Percentiles rank a stretch among this genome's conserved stretches.
phyloP scores from a whole-genome alignment of 192 early-diverging fungal species.

The Gamsiella multidivaricata region DNA sequence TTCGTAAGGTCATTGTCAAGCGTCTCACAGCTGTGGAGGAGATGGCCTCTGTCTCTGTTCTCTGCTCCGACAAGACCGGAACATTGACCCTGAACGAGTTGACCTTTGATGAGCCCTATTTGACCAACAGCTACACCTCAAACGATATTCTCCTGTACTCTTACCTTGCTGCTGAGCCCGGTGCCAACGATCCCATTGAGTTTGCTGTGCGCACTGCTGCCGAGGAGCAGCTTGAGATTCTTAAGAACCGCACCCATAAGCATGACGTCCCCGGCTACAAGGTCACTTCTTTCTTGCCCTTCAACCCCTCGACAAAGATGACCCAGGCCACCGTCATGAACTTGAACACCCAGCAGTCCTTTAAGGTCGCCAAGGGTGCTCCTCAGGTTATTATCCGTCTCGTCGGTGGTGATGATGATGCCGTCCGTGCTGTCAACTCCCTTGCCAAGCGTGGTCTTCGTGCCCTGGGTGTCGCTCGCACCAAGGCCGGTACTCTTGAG shows the following conservation, averaged over 20 bases:
- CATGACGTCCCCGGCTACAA: conserved; percentile 89
- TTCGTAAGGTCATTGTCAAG: conserved; percentile 95
- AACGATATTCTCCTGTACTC: conserved; percentile 87
- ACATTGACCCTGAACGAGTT: conserved; percentile 94
- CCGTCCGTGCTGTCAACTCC: conserved; percentile 80
- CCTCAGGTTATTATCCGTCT: conserved; percentile 90
- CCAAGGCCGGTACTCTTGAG: conserved; percentile 70
- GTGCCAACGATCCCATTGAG: conserved; percentile 93
- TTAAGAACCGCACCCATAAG: conserved; percentile 62
- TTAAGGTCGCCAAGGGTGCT: conserved; percentile 93
- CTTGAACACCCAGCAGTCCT: conserved; percentile 80
- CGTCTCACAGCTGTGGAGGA: conserved; percentile 95
- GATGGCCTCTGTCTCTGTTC: conserved; percentile 91
- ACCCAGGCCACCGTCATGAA: conserved; percentile 89
- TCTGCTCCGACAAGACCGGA: conserved; percentile 90
- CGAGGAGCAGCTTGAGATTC: conserved; percentile 73
- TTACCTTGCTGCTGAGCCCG: conserved; percentile 88
- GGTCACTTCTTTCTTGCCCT: conserved; percentile 90
- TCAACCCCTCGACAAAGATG: conserved; percentile 94
- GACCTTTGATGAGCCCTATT: conserved; percentile 90
- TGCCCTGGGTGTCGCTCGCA: conserved; percentile 92
- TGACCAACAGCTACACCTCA: conserved; percentile 70
- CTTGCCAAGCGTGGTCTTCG: conserved; percentile 86
- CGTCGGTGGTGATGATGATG: conserved; percentile 83
- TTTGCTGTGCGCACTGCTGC: conserved; percentile 88